These are phyloP conservation scores for Sarocladium oryzae DNA, from an alignment of 2,329 filamentous ascomycete species.

Conservation along the genomic window DNA sequence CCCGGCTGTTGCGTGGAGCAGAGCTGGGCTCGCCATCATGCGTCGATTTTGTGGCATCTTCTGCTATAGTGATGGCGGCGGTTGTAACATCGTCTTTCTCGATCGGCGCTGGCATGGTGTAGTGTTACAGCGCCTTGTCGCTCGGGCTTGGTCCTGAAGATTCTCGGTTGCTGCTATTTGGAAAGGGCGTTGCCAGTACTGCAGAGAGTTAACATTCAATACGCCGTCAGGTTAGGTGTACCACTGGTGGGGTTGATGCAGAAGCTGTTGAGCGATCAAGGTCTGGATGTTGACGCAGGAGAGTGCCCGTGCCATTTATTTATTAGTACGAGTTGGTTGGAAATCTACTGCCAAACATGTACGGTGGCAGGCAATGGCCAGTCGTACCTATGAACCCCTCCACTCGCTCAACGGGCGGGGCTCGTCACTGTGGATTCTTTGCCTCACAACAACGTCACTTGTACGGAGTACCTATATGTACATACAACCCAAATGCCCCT, in stretches of 20 bases:
- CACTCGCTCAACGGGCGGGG: background rate
- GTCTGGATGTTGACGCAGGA: background rate
- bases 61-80: slow-evolving; percentile 44
- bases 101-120: slow-evolving; percentile 34
- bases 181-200: too few species aligned
- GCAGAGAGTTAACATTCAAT: too few species aligned
- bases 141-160: too few species aligned
- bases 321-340: background rate
- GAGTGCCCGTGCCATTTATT: background rate
- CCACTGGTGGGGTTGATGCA: too few species aligned
- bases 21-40: slow-evolving; percentile 38
- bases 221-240: too few species aligned
- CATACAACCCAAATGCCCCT: too few species aligned
- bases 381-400: background rate
- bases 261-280: slow-evolving; percentile 3
- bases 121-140: too few species aligned
- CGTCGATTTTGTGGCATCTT: slow-evolving; percentile 32
- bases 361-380: too few species aligned
- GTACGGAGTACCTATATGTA: too few species aligned
- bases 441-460: too few species aligned
- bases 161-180: too few species aligned
- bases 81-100: slow-evolving; percentile 30
- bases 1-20: slow-evolving; percentile 53
- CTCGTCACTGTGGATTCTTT: background rate
- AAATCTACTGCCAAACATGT: background rate